Evolutionary conservation across 2,329 filamentous ascomycete species (phyloP).

Genomic region (Epichloe sibirici): DNA sequence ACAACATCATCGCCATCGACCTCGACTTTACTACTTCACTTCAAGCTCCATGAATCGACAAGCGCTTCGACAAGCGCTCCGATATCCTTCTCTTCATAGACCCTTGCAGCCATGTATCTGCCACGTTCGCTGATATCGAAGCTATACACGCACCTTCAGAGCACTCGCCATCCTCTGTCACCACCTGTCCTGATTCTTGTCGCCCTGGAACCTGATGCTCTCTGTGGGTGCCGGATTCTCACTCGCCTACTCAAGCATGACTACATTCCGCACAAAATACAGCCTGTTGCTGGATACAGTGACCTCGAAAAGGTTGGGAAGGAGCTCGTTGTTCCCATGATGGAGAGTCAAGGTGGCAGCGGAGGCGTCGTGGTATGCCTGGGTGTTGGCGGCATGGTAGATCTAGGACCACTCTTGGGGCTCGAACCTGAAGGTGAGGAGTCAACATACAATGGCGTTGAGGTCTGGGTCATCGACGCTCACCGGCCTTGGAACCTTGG

Average conservation of each 20-base stretch:
- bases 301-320: conserved; percentile 72
- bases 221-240: conserved; percentile 90
- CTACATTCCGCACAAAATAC: conserved; percentile 95
- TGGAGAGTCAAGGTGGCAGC: conserved; percentile 67
- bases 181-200: conserved; percentile 86
- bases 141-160: conserved; percentile 80
- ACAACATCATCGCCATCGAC: conserved; percentile 6
- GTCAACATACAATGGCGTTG: conserved; percentile 67
- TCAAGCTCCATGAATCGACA: conserved; percentile 16
- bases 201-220: conserved; percentile 85
- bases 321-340: conserved; percentile 75
- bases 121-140: conserved; percentile 80
- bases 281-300: conserved; percentile 84
- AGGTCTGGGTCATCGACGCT: conserved; percentile 89
- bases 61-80: conserved; percentile 3
- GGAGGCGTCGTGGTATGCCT: conserved; percentile 87
- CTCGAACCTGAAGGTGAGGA: conserved; percentile 52
- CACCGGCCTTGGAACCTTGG: conserved; percentile 87
- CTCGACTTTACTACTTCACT: conserved; percentile 5
- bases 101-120: conserved; percentile 64
- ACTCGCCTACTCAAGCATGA: conserved; percentile 91
- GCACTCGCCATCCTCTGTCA: conserved; percentile 76
- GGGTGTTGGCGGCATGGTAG: conserved; percentile 83
- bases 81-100: conserved; percentile 18
- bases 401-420: conserved; percentile 68